Evolutionary conservation across 768 basidiomycete genomes (phyloP), one percentile per base, ranked within the genome.

Genomic region (Lactarius quietus): DNA sequence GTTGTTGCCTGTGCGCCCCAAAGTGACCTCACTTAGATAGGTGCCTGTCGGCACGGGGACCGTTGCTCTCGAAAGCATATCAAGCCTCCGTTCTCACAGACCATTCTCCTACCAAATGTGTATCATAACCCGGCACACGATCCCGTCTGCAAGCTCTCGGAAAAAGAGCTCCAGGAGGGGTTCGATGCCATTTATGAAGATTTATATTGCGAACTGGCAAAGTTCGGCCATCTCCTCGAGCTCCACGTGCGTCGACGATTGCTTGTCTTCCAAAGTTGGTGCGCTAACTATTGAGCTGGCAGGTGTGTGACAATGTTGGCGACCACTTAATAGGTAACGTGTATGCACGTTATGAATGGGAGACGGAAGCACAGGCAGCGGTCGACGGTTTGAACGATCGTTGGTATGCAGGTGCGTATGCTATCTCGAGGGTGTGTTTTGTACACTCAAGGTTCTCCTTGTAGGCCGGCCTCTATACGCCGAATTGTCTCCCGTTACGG

Each of bases 231-330:
- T 78, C 82, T 99, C 63, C 78, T 97, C 57, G 97, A 99, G 78
- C 82, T 99, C 65, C 97, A 99, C 77, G 95, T 91, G 73, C 74
- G 88, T 81, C 3, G 41, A 29, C 3, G 17, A 31, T 53, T 39
- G 18, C 67, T 39, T 69, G 12, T 35, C 26, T 45, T 61, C 48
- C 15, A 51, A 35, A 43, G 51, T 15, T 51, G 29, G 31, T 35
- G 15, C 23, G 38, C 39, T 61, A 51, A 63, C 31, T 1, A 18
- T 26, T 53, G 48, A 17, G 29, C 48, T 3, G 20, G 9, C 51
- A 92, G 90, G 90, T 99, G 15, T 99, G 96, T 73, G 96, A 99
- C 78, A 99, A 99, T 73, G 95, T 99, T 38, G 97, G 97, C n/a
- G 97, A 98, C 74, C 96, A 99, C 74, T 81, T 98, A 29, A 93